Evolutionary conservation across 805 yeast species (phyloP).

Genomic region (Barnettozyma salicaria): DNA sequence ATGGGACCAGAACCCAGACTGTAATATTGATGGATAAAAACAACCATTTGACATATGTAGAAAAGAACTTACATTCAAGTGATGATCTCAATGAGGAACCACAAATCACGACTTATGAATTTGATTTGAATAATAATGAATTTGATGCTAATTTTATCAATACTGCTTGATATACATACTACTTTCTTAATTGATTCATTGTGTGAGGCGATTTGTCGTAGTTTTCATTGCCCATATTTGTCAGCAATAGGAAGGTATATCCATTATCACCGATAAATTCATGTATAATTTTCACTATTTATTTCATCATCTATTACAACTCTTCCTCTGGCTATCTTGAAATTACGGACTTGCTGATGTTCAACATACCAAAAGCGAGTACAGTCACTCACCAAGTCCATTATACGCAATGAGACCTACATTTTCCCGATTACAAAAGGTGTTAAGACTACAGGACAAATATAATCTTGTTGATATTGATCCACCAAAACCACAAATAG

Average conservation of each 20-base stretch:
- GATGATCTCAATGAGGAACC: conserved; percentile 32
- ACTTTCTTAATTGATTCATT: too few species aligned
- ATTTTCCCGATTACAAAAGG: conserved; percentile 2
- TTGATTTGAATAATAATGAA: conserved; percentile 16
- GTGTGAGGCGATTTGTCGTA: too few species aligned
- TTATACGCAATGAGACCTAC: conserved; percentile 15
- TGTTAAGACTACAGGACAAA: conserved; percentile 10
- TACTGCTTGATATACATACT: too few species aligned
- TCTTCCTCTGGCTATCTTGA: not conserved
- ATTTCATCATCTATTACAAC: too few species aligned
- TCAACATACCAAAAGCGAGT: too few species aligned
- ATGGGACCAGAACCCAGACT: conserved; percentile 89
- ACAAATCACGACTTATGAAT: conserved; percentile 21
- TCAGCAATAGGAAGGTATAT: too few species aligned
- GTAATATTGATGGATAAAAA: conserved; percentile 51
- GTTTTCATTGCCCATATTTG: too few species aligned
- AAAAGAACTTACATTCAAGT: conserved; percentile 49
- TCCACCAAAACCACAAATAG: conserved; percentile 16
- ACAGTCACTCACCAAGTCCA: not conserved
- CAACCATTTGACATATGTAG: conserved; percentile 53
- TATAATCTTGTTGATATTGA: conserved; percentile 17
- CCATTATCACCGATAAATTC: too few species aligned
- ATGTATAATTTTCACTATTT: too few species aligned
- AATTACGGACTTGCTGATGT: too few species aligned
- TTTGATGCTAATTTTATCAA: too few species aligned